Evolutionary conservation across 2,329 filamentous ascomycete genomes (phyloP), one percentile per base, ranked within the genome.

Genomic region (Penicillium paneum): DNA sequence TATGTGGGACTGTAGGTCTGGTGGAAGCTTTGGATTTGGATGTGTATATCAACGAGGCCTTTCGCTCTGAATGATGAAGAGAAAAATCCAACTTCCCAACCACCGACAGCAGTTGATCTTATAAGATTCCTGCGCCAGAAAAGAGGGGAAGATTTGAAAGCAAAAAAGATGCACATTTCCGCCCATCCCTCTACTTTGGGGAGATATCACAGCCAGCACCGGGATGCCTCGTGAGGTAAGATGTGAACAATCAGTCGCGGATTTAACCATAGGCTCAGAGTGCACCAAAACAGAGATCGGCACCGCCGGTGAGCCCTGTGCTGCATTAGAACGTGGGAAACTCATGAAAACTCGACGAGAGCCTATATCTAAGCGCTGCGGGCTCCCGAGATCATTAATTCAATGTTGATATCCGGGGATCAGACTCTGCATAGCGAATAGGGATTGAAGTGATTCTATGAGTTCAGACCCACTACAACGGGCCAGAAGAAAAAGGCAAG

Each of bases 281-380:
- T 61, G 61, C 61, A 64, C 63, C 46, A 65, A 61, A 59, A 53
- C 49, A 43, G 52, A 61, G 53, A 42, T 60, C 54, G 59, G 60
- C 67, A 63, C 62, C 69, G 69, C 67, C 62, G 57, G 61, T 59
- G 56, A 63, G 61, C 49, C 55, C 65, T 64, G 64, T 67, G 64
- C 65, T 64, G 68, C 69, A 67, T 54, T 56, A 59, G 59, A 59
- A 57, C 49, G 59, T 59, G 35, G 53, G 35, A 48, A 46, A 35
- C n/a, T 32, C 48, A 43, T 48, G 61, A 59, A 66, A 63, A 61
- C 59, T 68, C 60, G 60, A 70, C 58, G 63, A 68, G 63, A 61
- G 62, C 64, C 67, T 70, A 65, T 67, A 67, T 69, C 71, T 71
- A 72, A 73, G 70, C 70, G 70, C 70, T 64, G 58, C 52, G 54